Evolutionary conservation across 495 filamentous ascomycete genomes (phyloP).

Genomic region (Daldinia concentrica): DNA sequence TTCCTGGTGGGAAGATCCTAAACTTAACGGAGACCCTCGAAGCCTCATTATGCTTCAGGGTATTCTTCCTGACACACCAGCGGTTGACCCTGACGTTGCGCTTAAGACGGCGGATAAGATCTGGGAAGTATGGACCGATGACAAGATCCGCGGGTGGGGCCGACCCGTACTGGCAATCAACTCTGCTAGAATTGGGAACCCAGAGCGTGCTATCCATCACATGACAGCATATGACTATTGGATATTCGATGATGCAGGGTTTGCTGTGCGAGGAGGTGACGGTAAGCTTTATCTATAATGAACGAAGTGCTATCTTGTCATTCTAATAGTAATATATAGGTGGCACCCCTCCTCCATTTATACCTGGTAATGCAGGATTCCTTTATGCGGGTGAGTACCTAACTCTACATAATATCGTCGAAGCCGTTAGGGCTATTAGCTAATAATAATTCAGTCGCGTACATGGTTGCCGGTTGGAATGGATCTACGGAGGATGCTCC

Average conservation of each 20-base stretch:
- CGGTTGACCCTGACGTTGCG: constrained; percentile 47
- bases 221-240: constrained; percentile 49
- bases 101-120: constrained; percentile 49
- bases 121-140: constrained; percentile 51
- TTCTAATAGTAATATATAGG: constrained; percentile 20
- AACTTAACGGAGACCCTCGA: constrained; percentile 51
- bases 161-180: constrained; percentile 54
- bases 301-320: neutral
- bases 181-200: constrained; percentile 46
- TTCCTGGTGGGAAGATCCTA: constrained; percentile 50
- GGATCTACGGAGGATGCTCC: constrained; percentile 35
- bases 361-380: constrained; percentile 42
- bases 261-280: constrained; percentile 50
- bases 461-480: constrained; percentile 41
- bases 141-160: constrained; percentile 54
- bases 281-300: constrained; percentile 12
- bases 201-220: constrained; percentile 49
- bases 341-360: constrained; percentile 43
- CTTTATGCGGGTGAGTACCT: constrained; percentile 43
- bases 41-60: constrained; percentile 52
- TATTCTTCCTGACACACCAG: constrained; percentile 50
- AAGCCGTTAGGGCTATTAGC: neutral
- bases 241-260: constrained; percentile 55
- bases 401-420: neutral
- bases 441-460: constrained; percentile 26